Evolutionary conservation across 345 rosid species (phyloP).

Genomic region (Euclidium syriacum): DNA sequence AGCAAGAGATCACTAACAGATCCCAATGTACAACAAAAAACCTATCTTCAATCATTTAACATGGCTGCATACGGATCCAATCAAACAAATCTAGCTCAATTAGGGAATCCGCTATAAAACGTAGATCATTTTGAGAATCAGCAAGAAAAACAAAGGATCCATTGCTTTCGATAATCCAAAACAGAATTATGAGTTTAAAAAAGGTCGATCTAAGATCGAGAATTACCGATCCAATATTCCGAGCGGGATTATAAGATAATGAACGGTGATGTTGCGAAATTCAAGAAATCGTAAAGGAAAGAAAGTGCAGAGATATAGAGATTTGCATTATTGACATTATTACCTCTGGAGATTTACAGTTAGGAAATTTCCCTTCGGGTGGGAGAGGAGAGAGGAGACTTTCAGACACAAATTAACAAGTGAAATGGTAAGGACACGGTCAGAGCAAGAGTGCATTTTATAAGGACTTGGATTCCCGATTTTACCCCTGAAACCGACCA

Average conservation of each 20-base stretch:
- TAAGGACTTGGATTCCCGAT: background rate
- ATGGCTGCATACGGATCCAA: too few species aligned
- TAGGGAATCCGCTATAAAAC: background rate
- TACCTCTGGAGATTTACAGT: conserved; percentile 6
- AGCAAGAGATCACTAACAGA: background rate
- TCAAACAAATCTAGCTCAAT: background rate
- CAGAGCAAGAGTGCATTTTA: background rate
- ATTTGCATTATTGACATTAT: background rate
- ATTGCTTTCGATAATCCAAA: background rate
- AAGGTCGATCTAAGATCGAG: conserved; percentile 4
- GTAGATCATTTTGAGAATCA: background rate
- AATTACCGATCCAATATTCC: background rate
- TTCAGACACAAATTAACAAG: background rate
- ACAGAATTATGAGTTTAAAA: background rate
- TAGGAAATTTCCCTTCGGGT: background rate
- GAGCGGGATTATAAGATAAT: background rate
- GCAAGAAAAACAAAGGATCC: background rate
- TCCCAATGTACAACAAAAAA: background rate
- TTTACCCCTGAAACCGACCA: conserved; percentile 21
- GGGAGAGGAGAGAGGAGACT: background rate
- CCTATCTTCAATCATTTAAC: too few species aligned
- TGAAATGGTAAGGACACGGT: conserved; percentile 13
- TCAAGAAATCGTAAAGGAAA: background rate
- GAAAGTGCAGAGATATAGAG: background rate
- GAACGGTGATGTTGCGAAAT: background rate